Conservation (phyloP, 116 monocot genomes). For the Zostera marina region DNA sequence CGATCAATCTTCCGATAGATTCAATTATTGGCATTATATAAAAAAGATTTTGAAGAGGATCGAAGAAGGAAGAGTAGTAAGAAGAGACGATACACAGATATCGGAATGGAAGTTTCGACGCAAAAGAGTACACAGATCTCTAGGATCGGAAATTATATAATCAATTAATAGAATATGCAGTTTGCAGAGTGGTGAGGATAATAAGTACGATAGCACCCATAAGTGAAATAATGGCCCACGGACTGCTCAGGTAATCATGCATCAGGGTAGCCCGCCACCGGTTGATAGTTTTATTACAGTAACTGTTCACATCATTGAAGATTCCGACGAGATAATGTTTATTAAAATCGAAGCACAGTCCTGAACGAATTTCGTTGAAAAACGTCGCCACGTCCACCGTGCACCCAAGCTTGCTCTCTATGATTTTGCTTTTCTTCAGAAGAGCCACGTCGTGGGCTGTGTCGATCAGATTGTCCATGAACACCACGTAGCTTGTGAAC, state of each 20-base stretch:
- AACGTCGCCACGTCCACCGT: not conserved
- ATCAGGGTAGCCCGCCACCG: not conserved
- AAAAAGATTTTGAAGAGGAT: no score
- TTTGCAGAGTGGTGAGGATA: no score
- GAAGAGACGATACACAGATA: no score
- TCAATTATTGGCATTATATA: no score
- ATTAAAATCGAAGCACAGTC: not conserved
- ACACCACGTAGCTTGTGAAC: not conserved
- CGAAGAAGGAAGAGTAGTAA: no score
- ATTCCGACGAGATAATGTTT: not conserved
- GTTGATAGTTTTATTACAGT: not conserved
- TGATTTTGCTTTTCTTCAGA: not conserved
- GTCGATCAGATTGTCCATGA: not conserved
- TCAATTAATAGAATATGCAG: no score
- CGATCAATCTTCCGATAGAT: no score
- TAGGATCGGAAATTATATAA: no score
- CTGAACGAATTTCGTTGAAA: not conserved
- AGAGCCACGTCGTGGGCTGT: not conserved
- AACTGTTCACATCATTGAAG: not conserved
- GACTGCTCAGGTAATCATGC: not conserved
- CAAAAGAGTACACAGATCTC: no score
- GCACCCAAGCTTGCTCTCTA: not conserved
- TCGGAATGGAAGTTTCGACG: no score
- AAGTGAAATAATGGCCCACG: not conserved
- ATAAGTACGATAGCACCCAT: no score